Base-by-base conservation (phyloP, 2,329 filamentous ascomycete genomes). In the Calcarisporium arbuscula region DNA sequence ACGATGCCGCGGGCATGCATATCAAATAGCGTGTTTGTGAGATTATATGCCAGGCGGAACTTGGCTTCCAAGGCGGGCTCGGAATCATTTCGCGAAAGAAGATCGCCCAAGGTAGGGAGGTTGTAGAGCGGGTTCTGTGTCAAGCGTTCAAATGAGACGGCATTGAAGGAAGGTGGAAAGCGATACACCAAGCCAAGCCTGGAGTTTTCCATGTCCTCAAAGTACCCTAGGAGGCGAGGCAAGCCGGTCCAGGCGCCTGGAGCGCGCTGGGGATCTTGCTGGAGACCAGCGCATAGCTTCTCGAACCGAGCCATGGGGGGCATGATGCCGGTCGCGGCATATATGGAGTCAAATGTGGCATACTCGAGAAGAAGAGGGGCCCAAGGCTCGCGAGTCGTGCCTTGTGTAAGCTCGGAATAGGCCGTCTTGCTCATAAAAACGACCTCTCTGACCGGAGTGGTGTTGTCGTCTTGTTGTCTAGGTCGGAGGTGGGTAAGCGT, bases 161-260 rank as follows among this genome's bases (percentile, higher is more conserved):
- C 64, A 42, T 74, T 71, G 57, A 85, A 82, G 8, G 71, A 66
- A 2, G 73, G 68, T 2, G 84, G 84, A 19, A 89, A 74, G 32
- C 83, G 79, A 48, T 86, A 90, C 9, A 90, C 72, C 9, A 90
- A 65, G 5, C 84, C 85, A 35, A 87, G 74, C 8, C 85, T 72
- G 1, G 84, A 79, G 34, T 75, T 67, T 14, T 76, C 72, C 34
- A 82, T 68, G 47, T 89, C 84, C 52, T 89, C 83, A 47, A 86
- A 87, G 50, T 86, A 89, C 3, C 75, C 78, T 10, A 82, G 58
- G 28, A 82, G 61, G 16, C 72, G 68, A 12, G 78, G 74, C 8
- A 80, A 49, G 43, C 84, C 67, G 52, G 72, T 79, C 67, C 71
- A 83, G 3, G 79, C 70, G 17, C 61, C 68, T 6, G 61, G 68